Evolutionary conservation across 441 rosid species (phyloP).

Genomic region (Aquilaria agallochum): DNA sequence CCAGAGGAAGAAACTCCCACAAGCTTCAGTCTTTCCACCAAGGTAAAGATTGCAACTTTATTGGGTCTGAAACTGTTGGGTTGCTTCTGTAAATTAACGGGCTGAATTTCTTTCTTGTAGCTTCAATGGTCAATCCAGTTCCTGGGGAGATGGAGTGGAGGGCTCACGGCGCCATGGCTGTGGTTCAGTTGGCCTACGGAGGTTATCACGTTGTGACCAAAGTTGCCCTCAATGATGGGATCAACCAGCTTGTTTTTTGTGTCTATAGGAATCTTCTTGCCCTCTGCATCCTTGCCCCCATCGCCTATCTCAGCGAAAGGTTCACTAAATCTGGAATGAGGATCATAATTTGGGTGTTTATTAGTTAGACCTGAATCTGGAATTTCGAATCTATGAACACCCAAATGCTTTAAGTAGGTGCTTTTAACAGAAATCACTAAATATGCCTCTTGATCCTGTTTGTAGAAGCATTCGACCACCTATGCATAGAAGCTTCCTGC

Average conservation of each 20-base stretch:
- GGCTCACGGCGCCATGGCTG: slow-evolving; percentile 72
- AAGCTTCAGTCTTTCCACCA: not conserved
- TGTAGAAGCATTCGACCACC: slow-evolving; percentile 66
- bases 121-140: too few species aligned
- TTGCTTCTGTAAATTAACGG: not conserved
- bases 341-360: too few species aligned
- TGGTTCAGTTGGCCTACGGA: slow-evolving; percentile 76
- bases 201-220: slow-evolving; percentile 92
- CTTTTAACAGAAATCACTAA: too few species aligned
- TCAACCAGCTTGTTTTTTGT: slow-evolving; percentile 88
- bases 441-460: slow-evolving; percentile 1
- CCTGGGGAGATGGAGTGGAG: slow-evolving; percentile 8
- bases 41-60: too few species aligned
- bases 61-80: too few species aligned
- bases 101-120: not conserved
- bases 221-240: slow-evolving; percentile 82
- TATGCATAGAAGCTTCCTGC: slow-evolving; percentile 49
- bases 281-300: slow-evolving; percentile 73
- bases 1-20: not conserved
- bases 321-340: slow-evolving; percentile 4
- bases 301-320: slow-evolving; percentile 79
- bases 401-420: too few species aligned
- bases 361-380: too few species aligned
- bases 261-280: slow-evolving; percentile 83
- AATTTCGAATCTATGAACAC: too few species aligned